Evolutionary conservation across 202 grass and related monocot genomes (phyloP).

Genomic region (Zizania palustris): DNA sequence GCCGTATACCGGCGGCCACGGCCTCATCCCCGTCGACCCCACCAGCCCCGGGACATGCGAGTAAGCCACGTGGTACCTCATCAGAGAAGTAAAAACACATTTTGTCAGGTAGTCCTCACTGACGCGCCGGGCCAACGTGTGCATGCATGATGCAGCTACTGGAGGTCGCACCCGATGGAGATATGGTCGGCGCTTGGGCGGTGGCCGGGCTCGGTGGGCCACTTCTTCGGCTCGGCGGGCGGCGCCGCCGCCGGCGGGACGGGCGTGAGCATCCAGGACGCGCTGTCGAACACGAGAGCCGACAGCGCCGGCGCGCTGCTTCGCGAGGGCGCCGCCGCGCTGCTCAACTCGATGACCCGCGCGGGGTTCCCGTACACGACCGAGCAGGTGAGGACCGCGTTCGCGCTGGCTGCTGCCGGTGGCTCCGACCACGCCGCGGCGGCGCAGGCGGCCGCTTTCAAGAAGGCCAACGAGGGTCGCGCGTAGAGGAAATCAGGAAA

Average conservation of each 20-base stretch:
- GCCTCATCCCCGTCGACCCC: slow-evolving; percentile 46
- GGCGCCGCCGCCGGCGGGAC: neutral
- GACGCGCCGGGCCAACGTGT: neutral
- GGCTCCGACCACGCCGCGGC: slow-evolving; percentile 38
- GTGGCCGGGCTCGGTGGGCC: slow-evolving; percentile 42
- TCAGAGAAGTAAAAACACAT: neutral
- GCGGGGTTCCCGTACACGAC: slow-evolving; percentile 58
- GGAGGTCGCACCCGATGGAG: slow-evolving; percentile 58
- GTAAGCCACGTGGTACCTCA: slow-evolving; percentile 40
- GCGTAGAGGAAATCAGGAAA: slow-evolving; percentile 50
- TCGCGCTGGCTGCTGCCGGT: slow-evolving; percentile 24
- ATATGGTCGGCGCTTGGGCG: slow-evolving; percentile 46
- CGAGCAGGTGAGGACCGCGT: slow-evolving; percentile 53
- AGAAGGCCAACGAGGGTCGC: slow-evolving; percentile 64
- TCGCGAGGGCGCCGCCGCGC: slow-evolving; percentile 61
- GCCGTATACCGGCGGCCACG: slow-evolving; percentile 20
- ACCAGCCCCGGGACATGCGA: slow-evolving; percentile 55
- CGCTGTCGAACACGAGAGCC: slow-evolving; percentile 52
- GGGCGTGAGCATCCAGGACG: slow-evolving; percentile 56
- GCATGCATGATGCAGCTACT: slow-evolving; percentile 46
- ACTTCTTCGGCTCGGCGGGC: slow-evolving; percentile 47
- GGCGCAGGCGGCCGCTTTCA: slow-evolving; percentile 57
- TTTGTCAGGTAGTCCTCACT: neutral
- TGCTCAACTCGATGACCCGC: slow-evolving; percentile 67
- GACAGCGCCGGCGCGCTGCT: slow-evolving; percentile 60